phyloP scores from a whole-genome alignment of 768 basidiomycete genomes.

The Rickenella mellea region DNA sequence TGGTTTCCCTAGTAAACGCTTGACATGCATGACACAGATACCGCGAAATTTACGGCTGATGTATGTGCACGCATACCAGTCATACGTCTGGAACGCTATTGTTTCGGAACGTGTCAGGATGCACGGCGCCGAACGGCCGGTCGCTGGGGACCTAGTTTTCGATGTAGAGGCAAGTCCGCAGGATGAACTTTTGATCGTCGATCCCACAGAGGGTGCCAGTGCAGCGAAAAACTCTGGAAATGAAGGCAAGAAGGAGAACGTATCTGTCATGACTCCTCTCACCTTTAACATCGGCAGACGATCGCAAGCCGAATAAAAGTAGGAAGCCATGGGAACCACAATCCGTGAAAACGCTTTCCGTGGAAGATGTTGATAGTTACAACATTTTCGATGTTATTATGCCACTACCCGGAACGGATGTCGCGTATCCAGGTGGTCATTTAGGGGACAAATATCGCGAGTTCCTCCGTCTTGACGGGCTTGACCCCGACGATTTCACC shows the following conservation, averaged over 20 bases:
- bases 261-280: background rate
- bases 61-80: conserved; percentile 98
- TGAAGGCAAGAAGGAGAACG: conserved; percentile 12
- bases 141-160: conserved; percentile 88
- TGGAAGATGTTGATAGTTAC: conserved; percentile 70
- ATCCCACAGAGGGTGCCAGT: conserved; percentile 21
- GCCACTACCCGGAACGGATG: conserved; percentile 94
- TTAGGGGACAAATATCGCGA: conserved; percentile 83
- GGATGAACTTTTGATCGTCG: conserved; percentile 12
- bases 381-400: conserved; percentile 93
- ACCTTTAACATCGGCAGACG: conserved; percentile 6
- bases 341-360: conserved; percentile 68
- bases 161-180: conserved; percentile 30
- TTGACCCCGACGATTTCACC: conserved; percentile 84
- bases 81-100: conserved; percentile 96
- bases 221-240: conserved; percentile 27
- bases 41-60: conserved; percentile 91
- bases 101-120: conserved; percentile 86
- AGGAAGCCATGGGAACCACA: conserved; percentile 55
- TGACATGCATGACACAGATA: conserved; percentile 46
- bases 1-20: background rate
- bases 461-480: conserved; percentile 75
- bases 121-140: conserved; percentile 62
- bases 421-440: conserved; percentile 80
- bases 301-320: conserved; percentile 9